Conservation (phyloP, 345 rosid genomes). For the Barbarea vulgaris region DNA sequence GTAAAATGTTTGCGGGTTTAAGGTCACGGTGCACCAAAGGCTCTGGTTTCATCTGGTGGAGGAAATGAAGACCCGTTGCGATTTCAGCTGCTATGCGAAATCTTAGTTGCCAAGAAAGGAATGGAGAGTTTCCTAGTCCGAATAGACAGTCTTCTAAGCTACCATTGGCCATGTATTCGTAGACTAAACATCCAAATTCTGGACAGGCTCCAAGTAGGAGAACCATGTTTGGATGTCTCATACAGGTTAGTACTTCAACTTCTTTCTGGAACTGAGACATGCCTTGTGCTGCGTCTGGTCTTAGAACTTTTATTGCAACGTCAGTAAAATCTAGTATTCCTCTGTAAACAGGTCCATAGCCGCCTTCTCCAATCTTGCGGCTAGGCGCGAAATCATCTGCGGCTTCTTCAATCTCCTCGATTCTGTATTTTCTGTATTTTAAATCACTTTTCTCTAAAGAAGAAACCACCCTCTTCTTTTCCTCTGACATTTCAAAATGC, state of each 20-base stretch:
- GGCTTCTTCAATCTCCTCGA: slow-evolving; percentile 82
- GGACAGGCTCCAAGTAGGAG: slow-evolving; percentile 93
- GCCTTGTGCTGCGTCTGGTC: slow-evolving; percentile 89
- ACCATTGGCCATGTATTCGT: slow-evolving; percentile 89
- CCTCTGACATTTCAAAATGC: slow-evolving; percentile 48
- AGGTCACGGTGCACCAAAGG: slow-evolving; percentile 93
- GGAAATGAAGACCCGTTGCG: slow-evolving; percentile 79
- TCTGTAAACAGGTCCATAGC: slow-evolving; percentile 86
- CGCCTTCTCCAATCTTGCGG: slow-evolving; percentile 92
- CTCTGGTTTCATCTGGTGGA: slow-evolving; percentile 93
- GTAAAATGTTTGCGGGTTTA: slow-evolving; percentile 87
- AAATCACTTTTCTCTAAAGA: slow-evolving; percentile 37
- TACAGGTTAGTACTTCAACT: slow-evolving; percentile 78
- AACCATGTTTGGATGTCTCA: slow-evolving; percentile 96
- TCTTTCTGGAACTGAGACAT: slow-evolving; percentile 83
- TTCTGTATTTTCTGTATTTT: slow-evolving; percentile 62
- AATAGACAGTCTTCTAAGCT: slow-evolving; percentile 84
- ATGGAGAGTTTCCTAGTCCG: slow-evolving; percentile 52
- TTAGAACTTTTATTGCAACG: slow-evolving; percentile 82
- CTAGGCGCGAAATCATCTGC: slow-evolving; percentile 53
- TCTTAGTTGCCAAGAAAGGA: slow-evolving; percentile 75
- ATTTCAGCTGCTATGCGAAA: slow-evolving; percentile 83
- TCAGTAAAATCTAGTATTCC: slow-evolving; percentile 67
- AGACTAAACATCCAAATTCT: slow-evolving; percentile 84
- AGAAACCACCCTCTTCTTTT: slow-evolving; percentile 36